These are phyloP conservation scores for Prototheca wickerhamii DNA, from an alignment of 163 green algal species.

Conservation along the genomic window DNA sequence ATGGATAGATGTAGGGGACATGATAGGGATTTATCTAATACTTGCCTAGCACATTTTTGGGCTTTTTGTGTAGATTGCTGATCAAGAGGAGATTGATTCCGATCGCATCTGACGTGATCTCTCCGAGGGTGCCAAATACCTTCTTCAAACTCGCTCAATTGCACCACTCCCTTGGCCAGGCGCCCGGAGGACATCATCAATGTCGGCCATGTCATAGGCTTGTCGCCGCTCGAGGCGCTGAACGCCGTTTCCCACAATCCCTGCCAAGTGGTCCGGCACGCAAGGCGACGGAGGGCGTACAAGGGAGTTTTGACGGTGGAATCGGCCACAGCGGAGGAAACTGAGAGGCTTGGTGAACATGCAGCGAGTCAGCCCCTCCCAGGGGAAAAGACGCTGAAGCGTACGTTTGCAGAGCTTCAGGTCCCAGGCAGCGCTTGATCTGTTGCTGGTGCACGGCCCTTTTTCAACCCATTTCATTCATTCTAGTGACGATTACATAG, in stretches of 20 bases:
- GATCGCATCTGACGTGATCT: no score
- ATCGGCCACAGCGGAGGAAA: background rate
- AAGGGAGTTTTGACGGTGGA: background rate
- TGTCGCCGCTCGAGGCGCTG: background rate
- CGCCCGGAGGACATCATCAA: background rate
- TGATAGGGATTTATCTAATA: no score
- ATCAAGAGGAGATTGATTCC: no score
- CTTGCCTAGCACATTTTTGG: no score
- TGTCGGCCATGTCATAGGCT: background rate
- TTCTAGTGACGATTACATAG: background rate
- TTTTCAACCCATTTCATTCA: background rate
- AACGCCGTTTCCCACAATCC: background rate
- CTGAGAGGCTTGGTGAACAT: background rate
- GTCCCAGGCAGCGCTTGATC: background rate
- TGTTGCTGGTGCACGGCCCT: background rate
- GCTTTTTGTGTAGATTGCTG: no score
- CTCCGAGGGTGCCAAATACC: background rate
- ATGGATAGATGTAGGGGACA: no score
- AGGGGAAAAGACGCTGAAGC: background rate
- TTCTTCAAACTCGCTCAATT: background rate
- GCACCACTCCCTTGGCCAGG: background rate
- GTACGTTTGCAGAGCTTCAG: background rate
- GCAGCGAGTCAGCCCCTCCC: background rate
- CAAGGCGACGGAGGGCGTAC: slow-evolving; percentile 1
- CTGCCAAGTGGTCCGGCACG: background rate